Conservation (phyloP, 2,329 filamentous ascomycete genomes). For the Dothistroma septosporum region DNA sequence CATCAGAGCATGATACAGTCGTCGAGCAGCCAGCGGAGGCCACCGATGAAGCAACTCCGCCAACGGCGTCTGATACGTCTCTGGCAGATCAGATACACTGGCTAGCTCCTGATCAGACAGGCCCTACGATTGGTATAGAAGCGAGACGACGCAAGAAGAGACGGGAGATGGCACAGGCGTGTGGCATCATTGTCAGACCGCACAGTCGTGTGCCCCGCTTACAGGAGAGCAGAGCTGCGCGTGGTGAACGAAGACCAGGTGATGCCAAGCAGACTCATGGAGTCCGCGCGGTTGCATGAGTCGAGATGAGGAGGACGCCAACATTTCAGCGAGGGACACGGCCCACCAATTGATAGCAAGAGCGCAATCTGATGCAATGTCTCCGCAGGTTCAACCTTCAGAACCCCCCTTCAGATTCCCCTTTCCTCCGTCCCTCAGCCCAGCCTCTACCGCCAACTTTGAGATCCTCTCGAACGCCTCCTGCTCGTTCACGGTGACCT, state of each 20-base stretch:
- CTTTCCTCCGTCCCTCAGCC: not conserved
- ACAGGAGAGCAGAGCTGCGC: not conserved
- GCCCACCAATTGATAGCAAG: not conserved
- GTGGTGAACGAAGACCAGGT: not conserved
- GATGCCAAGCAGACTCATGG: not conserved
- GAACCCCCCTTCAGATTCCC: not conserved
- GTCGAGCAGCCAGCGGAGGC: not conserved
- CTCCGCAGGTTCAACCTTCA: not conserved
- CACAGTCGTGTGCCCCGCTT: not conserved
- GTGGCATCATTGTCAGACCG: not conserved
- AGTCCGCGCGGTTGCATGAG: not conserved
- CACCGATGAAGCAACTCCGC: not conserved
- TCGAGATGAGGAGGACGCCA: not conserved
- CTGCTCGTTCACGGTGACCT: conserved; percentile 8
- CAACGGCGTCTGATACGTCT: not conserved
- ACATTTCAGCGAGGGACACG: not conserved
- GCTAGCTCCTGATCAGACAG: not conserved
- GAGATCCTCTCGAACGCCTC: conserved; percentile 12
- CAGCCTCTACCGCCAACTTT: not conserved
- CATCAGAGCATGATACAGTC: not conserved
- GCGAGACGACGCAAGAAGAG: not conserved
- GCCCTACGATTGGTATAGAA: not conserved
- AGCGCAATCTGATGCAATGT: not conserved
- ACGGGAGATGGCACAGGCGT: not conserved
- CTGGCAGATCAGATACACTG: not conserved